phyloP scores from a whole-genome alignment of 441 rosid species.

The Pelargonium citronellum region DNA sequence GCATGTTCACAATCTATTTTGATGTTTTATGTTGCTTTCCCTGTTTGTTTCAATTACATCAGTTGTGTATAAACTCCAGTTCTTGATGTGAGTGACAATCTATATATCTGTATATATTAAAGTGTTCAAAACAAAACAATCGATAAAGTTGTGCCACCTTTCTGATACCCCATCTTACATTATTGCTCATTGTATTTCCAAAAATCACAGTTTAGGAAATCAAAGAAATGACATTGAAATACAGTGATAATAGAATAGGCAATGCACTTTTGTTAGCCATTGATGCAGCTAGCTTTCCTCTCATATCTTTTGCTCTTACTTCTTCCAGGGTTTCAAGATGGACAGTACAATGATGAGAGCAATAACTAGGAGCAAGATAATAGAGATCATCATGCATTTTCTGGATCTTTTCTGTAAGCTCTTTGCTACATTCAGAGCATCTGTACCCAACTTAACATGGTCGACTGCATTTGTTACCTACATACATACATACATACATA shows the following conservation, averaged over 20 bases:
- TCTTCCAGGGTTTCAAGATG: conserved; percentile 53
- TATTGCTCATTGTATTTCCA: neutral
- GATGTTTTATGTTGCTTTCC: no score
- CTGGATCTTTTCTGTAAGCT: conserved; percentile 49
- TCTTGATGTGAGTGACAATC: no score
- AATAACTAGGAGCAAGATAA: conserved; percentile 45
- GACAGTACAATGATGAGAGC: conserved; percentile 51
- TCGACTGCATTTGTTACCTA: conserved; percentile 54
- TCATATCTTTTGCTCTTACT: conserved; percentile 8
- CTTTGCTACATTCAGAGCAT: conserved; percentile 49
- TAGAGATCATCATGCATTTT: conserved; percentile 62
- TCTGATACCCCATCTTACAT: neutral
- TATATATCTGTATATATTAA: no score
- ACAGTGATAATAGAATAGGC: no score
- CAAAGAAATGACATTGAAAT: no score
- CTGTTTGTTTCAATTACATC: no score
- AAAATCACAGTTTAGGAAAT: neutral
- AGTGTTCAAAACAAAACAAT: no score
- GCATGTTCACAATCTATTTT: no score
- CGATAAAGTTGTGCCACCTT: no score
- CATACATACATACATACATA: neutral
- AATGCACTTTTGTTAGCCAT: no score
- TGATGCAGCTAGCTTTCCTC: no score
- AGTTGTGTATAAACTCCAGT: no score
- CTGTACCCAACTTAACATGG: conserved; percentile 48